Base-by-base conservation (phyloP, 2,329 filamentous ascomycete genomes). In the Xylaria sp. region DNA sequence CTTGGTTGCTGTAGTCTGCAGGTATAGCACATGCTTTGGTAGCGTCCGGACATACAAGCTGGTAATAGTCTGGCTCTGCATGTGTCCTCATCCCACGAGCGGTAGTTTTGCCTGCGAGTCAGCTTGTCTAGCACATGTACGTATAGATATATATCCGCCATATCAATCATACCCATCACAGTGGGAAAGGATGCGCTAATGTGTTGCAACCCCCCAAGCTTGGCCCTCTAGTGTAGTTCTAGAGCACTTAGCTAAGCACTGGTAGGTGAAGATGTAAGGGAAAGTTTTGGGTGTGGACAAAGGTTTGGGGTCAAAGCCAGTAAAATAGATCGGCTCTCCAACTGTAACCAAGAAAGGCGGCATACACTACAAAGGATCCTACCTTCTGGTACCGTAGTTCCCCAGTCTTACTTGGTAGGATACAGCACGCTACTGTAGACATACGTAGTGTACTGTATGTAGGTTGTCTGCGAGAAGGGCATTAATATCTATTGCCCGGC, bases 191-290 rank as follows among this genome's bases (percentile, higher is more conserved):
- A 66, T 61, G 60, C 69, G 63, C 66, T 66, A 69, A 70, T 63
- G 70, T 66, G 54, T 46, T 70, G 69, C 62, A 68, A 70, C 68
- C 68, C 68, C 68, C 51, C 51, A n/a, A 48, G 3, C 18, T 65
- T 41, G 32, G 32, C 20, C 46, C 54, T 56, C 28, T 56, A 41
- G 28, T 28, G 28, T 28, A 28, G 39, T 44, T 58, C 60, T n/a
- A 13, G 46, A 59, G 6, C 7, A 37, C 7, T 10, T 8, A 37
- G 34, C 28, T 28, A 28, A 28, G 28, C 28, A 28, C 28, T 28
- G 28, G 34, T 37, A 37, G 25, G 41, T 55, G 5, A 70, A 61
- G 61, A 68, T 55, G 55, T 56, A 61, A 63, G 64, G 41, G 58
- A 68, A 59, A 58, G 51, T 32, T 37, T 61, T 61, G 59, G 54